Conservation (phyloP, 345 rosid genomes). For the Stellera chamaejasme region DNA sequence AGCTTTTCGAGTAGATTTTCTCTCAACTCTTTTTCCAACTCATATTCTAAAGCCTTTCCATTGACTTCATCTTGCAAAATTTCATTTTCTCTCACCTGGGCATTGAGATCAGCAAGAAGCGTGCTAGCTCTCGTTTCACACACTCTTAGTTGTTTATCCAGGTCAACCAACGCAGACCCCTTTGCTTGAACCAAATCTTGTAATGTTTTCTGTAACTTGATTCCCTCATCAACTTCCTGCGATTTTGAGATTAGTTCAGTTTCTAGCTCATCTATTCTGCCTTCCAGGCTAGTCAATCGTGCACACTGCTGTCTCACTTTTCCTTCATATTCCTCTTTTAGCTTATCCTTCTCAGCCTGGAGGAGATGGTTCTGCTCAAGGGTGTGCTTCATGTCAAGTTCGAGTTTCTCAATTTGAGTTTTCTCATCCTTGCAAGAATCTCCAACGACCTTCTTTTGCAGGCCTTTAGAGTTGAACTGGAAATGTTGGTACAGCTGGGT, state of each 20-base stretch:
- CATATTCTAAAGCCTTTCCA: slow-evolving; percentile 23
- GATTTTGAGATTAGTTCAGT: slow-evolving; percentile 29
- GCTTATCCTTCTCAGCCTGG: slow-evolving; percentile 33
- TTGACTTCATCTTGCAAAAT: slow-evolving; percentile 32
- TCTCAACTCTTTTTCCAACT: slow-evolving; percentile 24
- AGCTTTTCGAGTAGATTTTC: slow-evolving; percentile 26
- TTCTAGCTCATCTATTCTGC: slow-evolving; percentile 27
- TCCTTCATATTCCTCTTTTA: slow-evolving; percentile 20
- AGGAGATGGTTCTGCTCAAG: slow-evolving; percentile 33
- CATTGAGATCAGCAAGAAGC: slow-evolving; percentile 35
- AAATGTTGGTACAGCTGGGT: slow-evolving; percentile 70
- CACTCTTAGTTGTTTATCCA: slow-evolving; percentile 25
- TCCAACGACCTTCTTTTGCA: slow-evolving; percentile 45
- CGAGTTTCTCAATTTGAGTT: slow-evolving; percentile 42
- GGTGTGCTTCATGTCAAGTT: slow-evolving; percentile 33
- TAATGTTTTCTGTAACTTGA: slow-evolving; percentile 32
- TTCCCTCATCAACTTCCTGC: slow-evolving; percentile 36
- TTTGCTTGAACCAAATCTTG: slow-evolving; percentile 36
- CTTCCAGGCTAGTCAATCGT: slow-evolving; percentile 18
- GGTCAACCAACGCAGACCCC: slow-evolving; percentile 12
- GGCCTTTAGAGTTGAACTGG: slow-evolving; percentile 42
- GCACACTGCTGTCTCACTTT: slow-evolving; percentile 14
- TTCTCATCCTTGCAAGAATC: slow-evolving; percentile 52
- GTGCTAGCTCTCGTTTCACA: slow-evolving; percentile 24
- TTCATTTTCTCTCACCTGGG: slow-evolving; percentile 28